Conservation (phyloP, 345 rosid genomes). For the Syzygium aqueum region DNA sequence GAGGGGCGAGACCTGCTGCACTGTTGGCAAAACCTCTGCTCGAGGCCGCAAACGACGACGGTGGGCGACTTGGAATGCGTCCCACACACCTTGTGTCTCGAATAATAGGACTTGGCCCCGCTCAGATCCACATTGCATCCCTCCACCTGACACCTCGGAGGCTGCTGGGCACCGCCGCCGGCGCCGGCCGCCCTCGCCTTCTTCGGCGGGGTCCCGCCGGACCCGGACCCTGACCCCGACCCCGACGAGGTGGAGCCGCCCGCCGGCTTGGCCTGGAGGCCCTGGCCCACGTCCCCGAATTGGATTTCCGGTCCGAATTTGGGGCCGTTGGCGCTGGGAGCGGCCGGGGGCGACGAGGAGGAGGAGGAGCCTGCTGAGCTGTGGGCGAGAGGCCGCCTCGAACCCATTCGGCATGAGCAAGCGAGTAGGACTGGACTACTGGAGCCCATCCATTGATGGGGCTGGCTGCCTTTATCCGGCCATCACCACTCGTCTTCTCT, state of each 20-base stretch:
- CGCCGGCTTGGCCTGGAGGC: background rate
- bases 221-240: background rate
- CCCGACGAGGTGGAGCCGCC: background rate
- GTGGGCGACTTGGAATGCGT: slow-evolving; percentile 80
- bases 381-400: background rate
- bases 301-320: background rate
- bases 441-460: background rate
- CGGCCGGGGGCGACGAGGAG: background rate
- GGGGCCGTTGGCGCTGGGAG: background rate
- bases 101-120: slow-evolving; percentile 78
- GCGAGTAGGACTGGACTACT: background rate
- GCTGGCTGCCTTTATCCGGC: background rate
- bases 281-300: background rate
- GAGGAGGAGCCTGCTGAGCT: background rate
- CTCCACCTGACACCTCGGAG: slow-evolving; percentile 66
- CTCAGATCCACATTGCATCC: slow-evolving; percentile 89
- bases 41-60: slow-evolving; percentile 64
- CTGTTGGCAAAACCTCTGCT: slow-evolving; percentile 99
- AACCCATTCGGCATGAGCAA: background rate
- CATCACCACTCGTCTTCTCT: background rate
- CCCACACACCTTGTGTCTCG: slow-evolving; percentile 92
- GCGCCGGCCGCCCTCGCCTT: background rate
- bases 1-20: slow-evolving; percentile 58
- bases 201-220: background rate
- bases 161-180: background rate